Evolutionary conservation across 2,329 filamentous ascomycete genomes (phyloP).

Genomic region (Furcasterigmium furcatum): DNA sequence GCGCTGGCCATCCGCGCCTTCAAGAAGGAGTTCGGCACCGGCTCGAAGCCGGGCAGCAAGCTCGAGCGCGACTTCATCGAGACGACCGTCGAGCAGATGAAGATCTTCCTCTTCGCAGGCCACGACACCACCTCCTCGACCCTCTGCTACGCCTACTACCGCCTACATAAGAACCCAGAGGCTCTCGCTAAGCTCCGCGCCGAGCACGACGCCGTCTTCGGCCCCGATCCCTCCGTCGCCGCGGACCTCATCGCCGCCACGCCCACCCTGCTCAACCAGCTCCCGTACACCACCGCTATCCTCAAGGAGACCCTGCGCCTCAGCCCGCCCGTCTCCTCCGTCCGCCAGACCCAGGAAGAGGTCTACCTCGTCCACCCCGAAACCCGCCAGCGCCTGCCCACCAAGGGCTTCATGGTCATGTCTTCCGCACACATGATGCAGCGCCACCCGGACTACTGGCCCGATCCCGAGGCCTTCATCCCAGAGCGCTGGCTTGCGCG

Average conservation of each 20-base stretch:
- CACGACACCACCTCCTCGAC: constrained; percentile 32
- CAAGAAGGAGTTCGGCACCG: background rate
- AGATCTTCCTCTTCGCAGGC: constrained; percentile 32
- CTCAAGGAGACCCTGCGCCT: constrained; percentile 53
- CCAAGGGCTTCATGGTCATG: constrained; percentile 38
- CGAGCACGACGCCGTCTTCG: constrained; percentile 24
- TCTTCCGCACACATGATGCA: constrained; percentile 33
- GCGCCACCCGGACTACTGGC: constrained; percentile 36
- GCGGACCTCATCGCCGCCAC: constrained; percentile 26
- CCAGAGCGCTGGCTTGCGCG: constrained; percentile 41
- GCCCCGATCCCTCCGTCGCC: constrained; percentile 27
- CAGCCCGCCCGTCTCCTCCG: constrained; percentile 46
- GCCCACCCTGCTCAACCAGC: constrained; percentile 1
- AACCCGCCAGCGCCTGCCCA: constrained; percentile 37
- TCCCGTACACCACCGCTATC: constrained; percentile 32
- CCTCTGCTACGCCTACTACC: constrained; percentile 25
- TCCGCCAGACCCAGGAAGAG: constrained; percentile 31
- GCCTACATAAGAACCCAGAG: constrained; percentile 15
- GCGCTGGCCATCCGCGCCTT: constrained; percentile 17
- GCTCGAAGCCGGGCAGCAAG: background rate
- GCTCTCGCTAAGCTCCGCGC: constrained; percentile 17
- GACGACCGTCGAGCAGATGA: constrained; percentile 26
- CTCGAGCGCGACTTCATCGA: background rate
- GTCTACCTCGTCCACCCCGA: constrained; percentile 37
- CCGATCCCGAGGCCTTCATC: constrained; percentile 38